A percentile compares a stretch with the other conserved stretches of the same genome.
Evolutionary conservation across 2,329 filamentous ascomycete genomes (phyloP).

Genomic region (Ophiostoma populinum): DNA sequence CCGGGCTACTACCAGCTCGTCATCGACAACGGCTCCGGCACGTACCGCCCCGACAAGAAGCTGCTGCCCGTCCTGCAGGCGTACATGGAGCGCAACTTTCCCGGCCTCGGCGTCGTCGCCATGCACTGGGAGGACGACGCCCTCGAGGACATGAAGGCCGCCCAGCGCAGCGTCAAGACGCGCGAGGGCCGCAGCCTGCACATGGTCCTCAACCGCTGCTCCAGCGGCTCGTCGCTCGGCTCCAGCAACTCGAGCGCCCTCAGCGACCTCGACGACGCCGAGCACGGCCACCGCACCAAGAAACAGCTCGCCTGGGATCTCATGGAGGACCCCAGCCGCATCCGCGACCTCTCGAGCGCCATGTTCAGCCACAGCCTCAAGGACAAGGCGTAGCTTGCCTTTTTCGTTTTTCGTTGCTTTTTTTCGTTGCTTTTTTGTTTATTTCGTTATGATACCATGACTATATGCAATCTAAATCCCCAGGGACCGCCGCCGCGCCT

Average conservation of each 20-base stretch:
- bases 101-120: constrained; percentile 55
- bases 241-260: constrained; percentile 35
- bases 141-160: constrained; percentile 57
- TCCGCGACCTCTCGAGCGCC: constrained; percentile 19
- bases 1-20: constrained; percentile 61
- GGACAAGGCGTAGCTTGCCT: neutral
- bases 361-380: constrained; percentile 2
- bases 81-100: constrained; percentile 58
- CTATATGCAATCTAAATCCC: constrained; percentile 3
- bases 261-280: constrained; percentile 3
- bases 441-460: neutral
- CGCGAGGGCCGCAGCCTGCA: constrained; percentile 29
- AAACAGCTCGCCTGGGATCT: constrained; percentile 33
- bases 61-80: constrained; percentile 53
- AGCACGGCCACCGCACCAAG: constrained; percentile 23
- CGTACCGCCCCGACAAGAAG: constrained; percentile 71
- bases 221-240: constrained; percentile 30
- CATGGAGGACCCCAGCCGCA: constrained; percentile 29
- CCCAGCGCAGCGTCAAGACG: constrained; percentile 61
- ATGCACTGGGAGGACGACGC: constrained; percentile 66
- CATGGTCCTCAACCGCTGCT: constrained; percentile 40
- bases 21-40: constrained; percentile 92
- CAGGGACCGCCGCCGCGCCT: constrained; percentile 16
- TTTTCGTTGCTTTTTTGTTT: neutral
- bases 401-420: neutral